A percentile compares a stretch with the other conserved stretches of the same genome.
These are phyloP conservation scores for Ceriops zippeliana DNA, from an alignment of 345 rosid genomes.

Conservation along the genomic window DNA sequence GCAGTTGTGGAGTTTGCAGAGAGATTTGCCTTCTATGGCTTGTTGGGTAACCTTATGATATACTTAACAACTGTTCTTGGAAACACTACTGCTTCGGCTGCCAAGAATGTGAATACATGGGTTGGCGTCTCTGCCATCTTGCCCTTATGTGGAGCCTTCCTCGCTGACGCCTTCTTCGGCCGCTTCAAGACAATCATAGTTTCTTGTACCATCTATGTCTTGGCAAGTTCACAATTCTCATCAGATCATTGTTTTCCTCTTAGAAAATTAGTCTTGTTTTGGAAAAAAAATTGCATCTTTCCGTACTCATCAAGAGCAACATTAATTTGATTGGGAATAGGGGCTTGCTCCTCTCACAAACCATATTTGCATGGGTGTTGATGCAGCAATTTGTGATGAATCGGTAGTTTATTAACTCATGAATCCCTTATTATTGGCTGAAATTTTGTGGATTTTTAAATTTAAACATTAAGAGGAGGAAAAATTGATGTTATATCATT, in stretches of 20 bases:
- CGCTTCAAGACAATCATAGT: slow-evolving; percentile 30
- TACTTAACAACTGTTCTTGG: slow-evolving; percentile 65
- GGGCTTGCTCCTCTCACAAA: too few relatives aligned
- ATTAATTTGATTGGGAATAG: too few relatives aligned
- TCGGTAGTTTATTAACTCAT: too few relatives aligned
- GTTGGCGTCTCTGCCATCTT: slow-evolving; percentile 70
- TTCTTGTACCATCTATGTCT: slow-evolving; percentile 49
- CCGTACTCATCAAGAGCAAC: too few relatives aligned
- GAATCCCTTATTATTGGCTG: too few relatives aligned
- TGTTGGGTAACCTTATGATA: slow-evolving; percentile 67
- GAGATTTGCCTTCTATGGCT: slow-evolving; percentile 22
- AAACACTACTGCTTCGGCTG: slow-evolving; percentile 50
- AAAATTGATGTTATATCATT: too few relatives aligned
- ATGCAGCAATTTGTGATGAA: too few relatives aligned
- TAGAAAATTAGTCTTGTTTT: background rate
- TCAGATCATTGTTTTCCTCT: background rate
- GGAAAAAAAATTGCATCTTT: too few relatives aligned
- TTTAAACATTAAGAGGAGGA: too few relatives aligned
- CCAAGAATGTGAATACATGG: slow-evolving; percentile 74
- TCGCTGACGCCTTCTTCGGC: slow-evolving; percentile 80
- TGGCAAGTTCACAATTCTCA: slow-evolving; percentile 27
- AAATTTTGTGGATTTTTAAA: too few relatives aligned
- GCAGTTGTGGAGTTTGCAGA: slow-evolving; percentile 81
- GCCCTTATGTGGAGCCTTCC: slow-evolving; percentile 65
- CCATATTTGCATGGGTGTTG: too few relatives aligned